Percentiles rank a stretch among this genome's conserved stretches.
Evolutionary conservation across 305 asterid genomes (phyloP).

Genomic region (Plantago coronopus): DNA sequence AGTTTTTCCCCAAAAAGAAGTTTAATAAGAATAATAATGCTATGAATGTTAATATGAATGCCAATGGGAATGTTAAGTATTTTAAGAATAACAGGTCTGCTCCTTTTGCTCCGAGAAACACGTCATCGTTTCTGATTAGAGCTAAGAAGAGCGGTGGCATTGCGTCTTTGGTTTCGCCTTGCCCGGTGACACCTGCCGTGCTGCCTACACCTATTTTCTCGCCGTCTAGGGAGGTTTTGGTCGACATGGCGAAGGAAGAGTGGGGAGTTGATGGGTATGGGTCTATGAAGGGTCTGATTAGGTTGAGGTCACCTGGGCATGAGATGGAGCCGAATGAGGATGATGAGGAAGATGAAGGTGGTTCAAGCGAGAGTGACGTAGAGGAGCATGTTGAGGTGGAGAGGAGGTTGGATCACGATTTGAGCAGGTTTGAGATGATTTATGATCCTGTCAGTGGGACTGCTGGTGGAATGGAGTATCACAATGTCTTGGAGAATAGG

Average conservation of each 20-base stretch:
- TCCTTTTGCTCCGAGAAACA: constrained; percentile 68
- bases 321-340: constrained; percentile 51
- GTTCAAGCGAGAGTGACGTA: constrained; percentile 79
- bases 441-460: constrained; percentile 47
- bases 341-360: constrained; percentile 70
- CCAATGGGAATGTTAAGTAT: constrained; percentile 28
- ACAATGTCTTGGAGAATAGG: constrained; percentile 65
- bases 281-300: constrained; percentile 59
- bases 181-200: constrained; percentile 56
- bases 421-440: constrained; percentile 90
- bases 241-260: constrained; percentile 62
- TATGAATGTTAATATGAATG: constrained; percentile 17
- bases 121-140: constrained; percentile 58
- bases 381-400: constrained; percentile 93
- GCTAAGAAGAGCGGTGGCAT: constrained; percentile 84
- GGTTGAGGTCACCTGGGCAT: constrained; percentile 70
- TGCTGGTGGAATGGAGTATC: constrained; percentile 44
- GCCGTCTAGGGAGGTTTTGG: constrained; percentile 55
- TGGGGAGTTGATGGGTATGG: constrained; percentile 71
- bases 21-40: constrained; percentile 34
- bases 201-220: constrained; percentile 53
- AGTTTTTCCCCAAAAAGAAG: constrained; percentile 54
- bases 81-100: constrained; percentile 38
- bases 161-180: constrained; percentile 71
- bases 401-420: constrained; percentile 80